These are phyloP conservation scores for Byssochlamys sp. DNA, from an alignment of 2,329 filamentous ascomycete genomes.

Conservation along the genomic window DNA sequence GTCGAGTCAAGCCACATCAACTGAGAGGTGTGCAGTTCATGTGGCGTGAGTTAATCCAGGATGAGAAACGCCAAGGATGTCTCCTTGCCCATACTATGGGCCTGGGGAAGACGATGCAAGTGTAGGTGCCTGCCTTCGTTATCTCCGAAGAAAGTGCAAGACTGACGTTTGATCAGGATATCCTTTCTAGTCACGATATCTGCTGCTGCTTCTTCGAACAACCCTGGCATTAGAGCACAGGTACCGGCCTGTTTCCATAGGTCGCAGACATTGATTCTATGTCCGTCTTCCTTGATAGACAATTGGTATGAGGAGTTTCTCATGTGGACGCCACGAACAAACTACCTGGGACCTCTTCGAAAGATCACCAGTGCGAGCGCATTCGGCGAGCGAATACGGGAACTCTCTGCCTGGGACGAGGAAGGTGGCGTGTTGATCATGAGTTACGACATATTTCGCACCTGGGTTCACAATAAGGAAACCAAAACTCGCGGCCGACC, in stretches of 20 bases:
- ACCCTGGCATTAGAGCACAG: slow-evolving; percentile 51
- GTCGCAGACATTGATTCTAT: slow-evolving; percentile 62
- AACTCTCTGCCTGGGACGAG: slow-evolving; percentile 51
- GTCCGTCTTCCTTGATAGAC: slow-evolving; percentile 62
- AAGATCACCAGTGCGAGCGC: slow-evolving; percentile 42
- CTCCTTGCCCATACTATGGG: slow-evolving; percentile 86
- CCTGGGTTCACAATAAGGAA: slow-evolving; percentile 29
- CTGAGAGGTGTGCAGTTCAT: slow-evolving; percentile 73
- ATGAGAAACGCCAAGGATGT: slow-evolving; percentile 59
- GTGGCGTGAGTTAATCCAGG: slow-evolving; percentile 70
- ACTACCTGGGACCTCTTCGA: slow-evolving; percentile 47
- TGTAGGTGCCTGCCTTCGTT: slow-evolving; percentile 35
- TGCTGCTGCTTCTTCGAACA: slow-evolving; percentile 52
- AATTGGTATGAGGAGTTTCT: slow-evolving; percentile 76
- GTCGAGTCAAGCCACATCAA: slow-evolving; percentile 67
- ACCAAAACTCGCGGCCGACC: slow-evolving; percentile 14
- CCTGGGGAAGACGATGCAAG: slow-evolving; percentile 84
- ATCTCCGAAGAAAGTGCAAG: not conserved
- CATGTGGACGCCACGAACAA: slow-evolving; percentile 53
- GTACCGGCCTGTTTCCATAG: slow-evolving; percentile 56
- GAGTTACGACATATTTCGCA: slow-evolving; percentile 61
- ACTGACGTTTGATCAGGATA: slow-evolving; percentile 40
- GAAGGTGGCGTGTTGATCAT: slow-evolving; percentile 66
- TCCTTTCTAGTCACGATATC: slow-evolving; percentile 68
- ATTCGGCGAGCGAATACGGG: slow-evolving; percentile 31